Base-by-base conservation (phyloP, 768 basidiomycete genomes). In the Lyophyllum shimeji region DNA sequence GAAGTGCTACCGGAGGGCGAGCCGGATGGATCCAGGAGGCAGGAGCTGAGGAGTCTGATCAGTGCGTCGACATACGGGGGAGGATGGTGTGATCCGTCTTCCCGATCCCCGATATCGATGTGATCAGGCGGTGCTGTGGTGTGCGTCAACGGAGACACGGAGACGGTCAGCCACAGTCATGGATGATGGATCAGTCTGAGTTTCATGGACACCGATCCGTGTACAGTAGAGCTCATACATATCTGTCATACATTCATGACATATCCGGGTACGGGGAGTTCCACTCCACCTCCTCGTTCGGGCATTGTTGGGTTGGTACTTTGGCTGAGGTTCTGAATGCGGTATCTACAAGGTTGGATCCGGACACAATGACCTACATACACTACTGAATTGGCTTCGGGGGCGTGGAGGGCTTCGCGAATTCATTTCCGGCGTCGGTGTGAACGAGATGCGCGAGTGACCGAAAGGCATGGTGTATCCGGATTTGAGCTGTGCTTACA, bases 31-130 rank as follows among this genome's bases (percentile, higher is more conserved):
- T 37, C 9, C 29, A 29, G 29, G 29, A 29, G 29, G 4, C 9
- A n/a, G n/a, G n/a, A n/a, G n/a, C n/a, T n/a, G n/a, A n/a, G n/a
- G n/a, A n/a, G 4, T 29, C 5, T 29, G 29, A 29, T 29, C 29
- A 29, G 4, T 9, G 29, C 9, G 29, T 5, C 29, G 4, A 29
- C 29, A 5, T 29, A 29, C 29, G 29, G 29, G 7, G 23, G 33
- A 50, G 48, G 48, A 23, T 21, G 23, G 33, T 31, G 46, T 50
- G 48, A 50, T 50, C 47, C 47, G 47, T 13, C 18, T n/a, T 18
- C 39, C 39, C 39, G 11, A 40, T 15, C n/a, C n/a, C n/a, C n/a
- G n/a, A n/a, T n/a, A n/a, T n/a, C n/a, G n/a, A n/a, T n/a, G n/a
- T 18, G 39, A 18, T 40, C 39, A 48, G 47, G 47, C 18, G 24